Evolutionary conservation across 2,329 filamentous ascomycete species (phyloP).

Genomic region (Colletotrichum paranaense): DNA sequence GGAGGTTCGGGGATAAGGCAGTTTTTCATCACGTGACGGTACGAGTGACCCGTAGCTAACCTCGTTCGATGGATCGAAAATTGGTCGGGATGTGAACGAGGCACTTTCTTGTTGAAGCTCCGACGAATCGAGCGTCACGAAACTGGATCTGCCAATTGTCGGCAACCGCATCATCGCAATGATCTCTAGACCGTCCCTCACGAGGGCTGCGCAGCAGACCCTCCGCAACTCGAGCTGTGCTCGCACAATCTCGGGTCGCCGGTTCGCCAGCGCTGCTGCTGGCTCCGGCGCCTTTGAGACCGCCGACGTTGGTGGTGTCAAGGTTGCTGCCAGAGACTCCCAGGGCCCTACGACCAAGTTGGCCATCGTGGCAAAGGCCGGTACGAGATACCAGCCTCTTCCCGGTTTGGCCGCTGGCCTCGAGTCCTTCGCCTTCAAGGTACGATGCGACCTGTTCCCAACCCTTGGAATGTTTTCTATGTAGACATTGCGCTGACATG

Average conservation of each 20-base stretch:
- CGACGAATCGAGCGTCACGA: slow-evolving; percentile 38
- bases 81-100: slow-evolving; percentile 37
- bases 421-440: slow-evolving; percentile 98
- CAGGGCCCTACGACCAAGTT: slow-evolving; percentile 90
- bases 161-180: slow-evolving; percentile 69
- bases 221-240: slow-evolving; percentile 68
- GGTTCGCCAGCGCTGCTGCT: slow-evolving; percentile 69
- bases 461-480: not conserved
- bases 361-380: slow-evolving; percentile 92
- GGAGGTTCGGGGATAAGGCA: slow-evolving; percentile 20
- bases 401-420: slow-evolving; percentile 92
- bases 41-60: slow-evolving; percentile 35
- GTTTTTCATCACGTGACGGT: slow-evolving; percentile 15
- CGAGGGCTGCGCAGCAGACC: slow-evolving; percentile 68
- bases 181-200: slow-evolving; percentile 71
- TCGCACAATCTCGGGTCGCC: slow-evolving; percentile 61
- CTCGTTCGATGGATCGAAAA: slow-evolving; percentile 38
- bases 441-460: slow-evolving; percentile 49
- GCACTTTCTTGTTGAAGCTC: slow-evolving; percentile 38
- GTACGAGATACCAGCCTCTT: slow-evolving; percentile 89
- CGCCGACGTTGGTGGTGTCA: slow-evolving; percentile 86
- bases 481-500: slow-evolving; percentile 27
- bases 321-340: slow-evolving; percentile 91
- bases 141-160: slow-evolving; percentile 59
- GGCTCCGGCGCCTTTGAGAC: slow-evolving; percentile 87